Percentiles rank a stretch among this genome's conserved stretches.
These are phyloP conservation scores for Pseudomassariella vexata DNA, from an alignment of 2,329 filamentous ascomycete genomes.

Conservation along the genomic window DNA sequence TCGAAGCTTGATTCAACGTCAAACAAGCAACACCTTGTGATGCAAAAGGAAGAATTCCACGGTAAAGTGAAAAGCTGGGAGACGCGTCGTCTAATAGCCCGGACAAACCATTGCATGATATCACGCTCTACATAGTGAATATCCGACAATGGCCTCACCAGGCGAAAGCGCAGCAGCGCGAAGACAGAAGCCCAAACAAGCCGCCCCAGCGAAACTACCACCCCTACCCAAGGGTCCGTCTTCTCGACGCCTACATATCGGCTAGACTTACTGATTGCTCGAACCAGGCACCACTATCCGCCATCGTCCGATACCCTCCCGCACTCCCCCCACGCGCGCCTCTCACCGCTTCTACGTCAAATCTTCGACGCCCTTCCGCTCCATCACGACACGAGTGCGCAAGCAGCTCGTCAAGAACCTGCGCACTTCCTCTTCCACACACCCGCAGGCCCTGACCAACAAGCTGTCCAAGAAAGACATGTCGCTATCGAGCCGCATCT, in stretches of 20 bases:
- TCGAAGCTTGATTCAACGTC: too few relatives aligned
- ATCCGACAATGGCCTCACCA: slow-evolving; percentile 1
- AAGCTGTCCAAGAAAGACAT: slow-evolving; percentile 37
- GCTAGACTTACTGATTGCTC: slow-evolving; percentile 9
- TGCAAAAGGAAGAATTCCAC: too few relatives aligned
- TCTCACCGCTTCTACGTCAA: slow-evolving; percentile 57
- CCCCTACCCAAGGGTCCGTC: slow-evolving; percentile 22
- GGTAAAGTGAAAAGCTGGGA: too few relatives aligned
- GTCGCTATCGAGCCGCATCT: slow-evolving; percentile 40
- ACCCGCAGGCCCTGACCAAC: slow-evolving; percentile 18
- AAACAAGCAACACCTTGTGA: too few relatives aligned
- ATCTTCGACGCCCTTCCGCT: slow-evolving; percentile 60
- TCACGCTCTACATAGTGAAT: background rate
- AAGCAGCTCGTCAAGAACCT: slow-evolving; percentile 54
- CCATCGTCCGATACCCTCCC: slow-evolving; percentile 40
- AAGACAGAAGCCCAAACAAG: slow-evolving; percentile 16
- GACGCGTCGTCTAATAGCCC: too few relatives aligned
- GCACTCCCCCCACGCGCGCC: slow-evolving; percentile 30
- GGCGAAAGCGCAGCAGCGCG: slow-evolving; percentile 5
- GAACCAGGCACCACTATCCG: slow-evolving; percentile 39
- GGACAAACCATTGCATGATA: too few relatives aligned
- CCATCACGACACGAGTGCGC: slow-evolving; percentile 58
- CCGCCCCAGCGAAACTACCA: slow-evolving; percentile 23
- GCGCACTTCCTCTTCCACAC: slow-evolving; percentile 24
- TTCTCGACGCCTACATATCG: background rate